These are phyloP conservation scores for Talaromyces pinophilus DNA, from an alignment of 2,329 filamentous ascomycete genomes.

Conservation along the genomic window DNA sequence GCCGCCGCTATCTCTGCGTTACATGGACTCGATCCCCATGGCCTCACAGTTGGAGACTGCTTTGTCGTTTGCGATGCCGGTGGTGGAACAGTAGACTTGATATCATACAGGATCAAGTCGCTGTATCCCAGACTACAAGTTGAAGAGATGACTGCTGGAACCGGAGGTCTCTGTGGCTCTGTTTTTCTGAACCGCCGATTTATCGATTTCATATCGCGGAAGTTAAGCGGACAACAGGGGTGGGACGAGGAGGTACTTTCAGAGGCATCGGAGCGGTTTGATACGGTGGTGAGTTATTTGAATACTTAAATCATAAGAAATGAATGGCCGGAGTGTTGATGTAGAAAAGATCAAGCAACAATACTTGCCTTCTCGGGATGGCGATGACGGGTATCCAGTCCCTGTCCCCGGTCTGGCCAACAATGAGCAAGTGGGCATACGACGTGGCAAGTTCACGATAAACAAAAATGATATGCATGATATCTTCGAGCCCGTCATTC, in stretches of 20 bases:
- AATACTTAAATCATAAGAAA: not conserved
- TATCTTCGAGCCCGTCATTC: not conserved
- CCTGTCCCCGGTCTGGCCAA: not conserved
- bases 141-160: constrained; percentile 93
- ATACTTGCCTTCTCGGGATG: not conserved
- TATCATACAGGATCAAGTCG: constrained; percentile 97
- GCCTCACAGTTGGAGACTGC: constrained; percentile 93
- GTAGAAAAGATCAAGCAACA: not conserved
- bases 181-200: constrained; percentile 97
- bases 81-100: constrained; percentile 97
- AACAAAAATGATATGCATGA: not conserved
- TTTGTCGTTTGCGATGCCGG: constrained; percentile 97
- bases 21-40: constrained; percentile 82
- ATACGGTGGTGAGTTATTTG: not conserved
- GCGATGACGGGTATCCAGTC: constrained; percentile 4
- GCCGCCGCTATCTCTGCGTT: constrained; percentile 90
- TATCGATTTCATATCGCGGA: constrained; percentile 69
- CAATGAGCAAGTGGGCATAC: not conserved
- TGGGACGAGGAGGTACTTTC: constrained; percentile 4
- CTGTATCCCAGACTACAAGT: constrained; percentile 92
- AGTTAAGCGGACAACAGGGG: not conserved
- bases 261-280: not conserved
- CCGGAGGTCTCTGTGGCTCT: constrained; percentile 94
- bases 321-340: not conserved
- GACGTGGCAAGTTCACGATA: not conserved